Base-by-base conservation (phyloP, 768 basidiomycete genomes). In the Coprinopsis cinerea region DNA sequence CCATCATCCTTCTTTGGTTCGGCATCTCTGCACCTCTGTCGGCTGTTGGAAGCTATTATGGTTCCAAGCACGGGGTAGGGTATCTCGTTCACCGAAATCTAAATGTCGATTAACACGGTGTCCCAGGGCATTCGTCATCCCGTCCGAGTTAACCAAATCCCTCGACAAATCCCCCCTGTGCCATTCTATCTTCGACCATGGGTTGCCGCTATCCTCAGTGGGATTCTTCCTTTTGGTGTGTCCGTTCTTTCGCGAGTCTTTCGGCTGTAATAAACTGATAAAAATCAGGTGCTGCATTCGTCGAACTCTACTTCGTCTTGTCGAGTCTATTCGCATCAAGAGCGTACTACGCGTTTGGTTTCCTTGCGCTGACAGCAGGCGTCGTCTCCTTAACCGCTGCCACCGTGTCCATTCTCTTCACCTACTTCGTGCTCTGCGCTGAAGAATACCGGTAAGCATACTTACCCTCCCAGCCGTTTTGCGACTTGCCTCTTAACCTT, bases 281-380 rank as follows among this genome's bases (percentile, higher is more conserved):
- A 35, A 27, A 4, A 22, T 17, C 17, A 90, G 88, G 92, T 46
- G 94, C 95, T 41, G 92, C 91, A 2, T 97, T 96, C 59, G 89
- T 97, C 53, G 95, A 97, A 64, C 69, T 96, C 10, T 96, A 92
- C 66, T 96, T 93, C 61, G 82, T 95, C 37, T 73, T 97, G 51
- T 90, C 92, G 11, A 88, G 85, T 59, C 74, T 97, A 23, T 98
- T 96, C 59, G 93, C 93, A 20, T 87, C 91, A 9, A 79, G 90
- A 27, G 88, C 87, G 39, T 95, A 93, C 69, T 97, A 96, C 64
- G 95, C 95, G 10, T 97, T 97, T 62, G 95, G 95, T 14, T 97
- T 97, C 71, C 68, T 97, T 37, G 88, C 92, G 23, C 69, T 97
- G 47, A 94, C 92, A 0, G 86, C 87, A 44, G 76, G 78, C 13